phyloP scores from a whole-genome alignment of 139 green algal genomes.

The Zygnema circumcarinatum region DNA sequence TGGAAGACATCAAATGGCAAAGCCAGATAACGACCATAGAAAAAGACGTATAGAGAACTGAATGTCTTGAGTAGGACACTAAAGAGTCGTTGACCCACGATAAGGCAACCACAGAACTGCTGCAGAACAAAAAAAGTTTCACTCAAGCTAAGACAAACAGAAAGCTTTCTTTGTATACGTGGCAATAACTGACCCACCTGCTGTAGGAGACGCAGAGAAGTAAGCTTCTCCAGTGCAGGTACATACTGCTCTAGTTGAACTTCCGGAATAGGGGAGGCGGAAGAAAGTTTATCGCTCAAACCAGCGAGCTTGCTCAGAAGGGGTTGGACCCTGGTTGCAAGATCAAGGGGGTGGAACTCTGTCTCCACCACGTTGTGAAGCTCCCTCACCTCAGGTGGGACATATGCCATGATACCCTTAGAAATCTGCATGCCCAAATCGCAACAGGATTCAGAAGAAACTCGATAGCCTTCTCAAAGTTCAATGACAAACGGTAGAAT shows the following conservation, averaged over 20 bases:
- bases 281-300: slow-evolving; percentile 59
- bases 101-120: too few relatives aligned
- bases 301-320: slow-evolving; percentile 76
- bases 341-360: slow-evolving; percentile 90
- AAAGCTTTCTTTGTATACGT: too few relatives aligned
- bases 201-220: slow-evolving; percentile 86
- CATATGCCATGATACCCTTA: slow-evolving; percentile 82
- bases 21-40: background rate
- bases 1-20: background rate
- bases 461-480: too few relatives aligned
- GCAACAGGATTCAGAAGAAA: too few relatives aligned
- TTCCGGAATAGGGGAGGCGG: slow-evolving; percentile 70
- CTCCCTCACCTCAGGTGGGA: slow-evolving; percentile 74
- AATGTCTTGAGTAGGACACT: too few relatives aligned
- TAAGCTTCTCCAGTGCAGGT: slow-evolving; percentile 67
- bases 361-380: slow-evolving; percentile 83
- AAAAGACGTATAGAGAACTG: too few relatives aligned
- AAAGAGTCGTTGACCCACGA: too few relatives aligned
- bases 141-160: too few relatives aligned
- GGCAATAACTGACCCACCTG: too few relatives aligned
- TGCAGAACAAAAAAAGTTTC: too few relatives aligned
- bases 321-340: slow-evolving; percentile 80
- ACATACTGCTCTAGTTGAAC: slow-evolving; percentile 66
- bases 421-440: slow-evolving; percentile 58
- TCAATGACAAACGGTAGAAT: too few relatives aligned